These are phyloP conservation scores for Macrophomina pseudophaseolina DNA, from an alignment of 2,329 filamentous ascomycete genomes.

Conservation along the genomic window DNA sequence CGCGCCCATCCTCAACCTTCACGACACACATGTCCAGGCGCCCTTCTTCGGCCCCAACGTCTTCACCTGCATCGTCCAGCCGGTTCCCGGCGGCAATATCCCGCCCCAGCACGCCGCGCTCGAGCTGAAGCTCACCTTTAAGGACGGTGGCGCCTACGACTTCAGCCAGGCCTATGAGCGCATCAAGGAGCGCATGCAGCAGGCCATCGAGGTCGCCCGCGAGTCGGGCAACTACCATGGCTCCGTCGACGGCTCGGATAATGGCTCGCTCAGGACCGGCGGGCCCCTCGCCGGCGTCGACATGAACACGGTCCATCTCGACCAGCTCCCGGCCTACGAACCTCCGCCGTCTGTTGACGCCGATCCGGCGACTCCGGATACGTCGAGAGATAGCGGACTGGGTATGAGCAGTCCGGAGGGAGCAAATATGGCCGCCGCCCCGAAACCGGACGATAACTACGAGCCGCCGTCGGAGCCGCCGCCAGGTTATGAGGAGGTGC, in stretches of 20 bases:
- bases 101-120: constrained; percentile 74
- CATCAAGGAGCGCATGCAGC: constrained; percentile 80
- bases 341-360: constrained; percentile 38
- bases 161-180: constrained; percentile 83
- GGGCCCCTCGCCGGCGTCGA: constrained; percentile 57
- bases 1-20: constrained; percentile 82
- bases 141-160: constrained; percentile 92
- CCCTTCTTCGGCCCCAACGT: constrained; percentile 94
- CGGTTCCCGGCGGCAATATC: constrained; percentile 82
- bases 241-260: constrained; percentile 39
- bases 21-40: constrained; percentile 83
- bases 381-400: constrained; percentile 21
- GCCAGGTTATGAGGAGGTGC: constrained; percentile 89
- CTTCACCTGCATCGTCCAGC: constrained; percentile 81
- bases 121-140: constrained; percentile 86
- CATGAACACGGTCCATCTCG: constrained; percentile 72
- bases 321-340: constrained; percentile 88
- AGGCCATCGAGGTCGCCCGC: constrained; percentile 76
- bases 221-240: constrained; percentile 63
- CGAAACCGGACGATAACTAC: constrained; percentile 44
- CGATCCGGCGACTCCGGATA: not conserved
- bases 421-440: not conserved
- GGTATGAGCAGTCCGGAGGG: constrained; percentile 25
- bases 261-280: constrained; percentile 40
- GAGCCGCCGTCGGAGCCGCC: constrained; percentile 74